Evolutionary conservation across 2,329 filamentous ascomycete genomes (phyloP).

Genomic region (Aspergillus aculeatus): DNA sequence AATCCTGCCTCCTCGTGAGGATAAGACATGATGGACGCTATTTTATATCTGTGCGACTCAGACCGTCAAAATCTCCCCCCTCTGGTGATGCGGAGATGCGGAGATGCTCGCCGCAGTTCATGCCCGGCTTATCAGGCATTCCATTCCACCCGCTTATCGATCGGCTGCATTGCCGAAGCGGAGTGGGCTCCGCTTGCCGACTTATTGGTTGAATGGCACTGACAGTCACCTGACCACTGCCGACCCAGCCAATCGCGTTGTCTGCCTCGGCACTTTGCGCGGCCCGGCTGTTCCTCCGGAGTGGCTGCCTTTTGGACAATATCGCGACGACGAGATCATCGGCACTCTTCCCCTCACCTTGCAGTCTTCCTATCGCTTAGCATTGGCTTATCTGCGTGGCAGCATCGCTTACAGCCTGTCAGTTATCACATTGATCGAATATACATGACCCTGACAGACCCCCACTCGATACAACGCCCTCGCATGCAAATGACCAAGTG

Average conservation of each 20-base stretch:
- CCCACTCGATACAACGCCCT: background rate
- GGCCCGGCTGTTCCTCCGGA: background rate
- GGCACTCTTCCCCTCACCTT: background rate
- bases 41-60: background rate
- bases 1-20: background rate
- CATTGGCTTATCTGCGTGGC: background rate
- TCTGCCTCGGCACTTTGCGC: conserved; percentile 13
- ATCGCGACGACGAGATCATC: background rate
- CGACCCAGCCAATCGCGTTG: conserved; percentile 27
- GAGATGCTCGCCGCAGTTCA: background rate
- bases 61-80: background rate
- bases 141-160: background rate
- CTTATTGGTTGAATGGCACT: background rate
- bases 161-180: background rate
- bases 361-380: background rate
- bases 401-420: background rate
- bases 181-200: no score
- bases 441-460: background rate
- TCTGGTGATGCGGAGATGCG: no score
- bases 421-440: background rate
- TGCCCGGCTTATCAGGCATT: background rate
- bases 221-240: conserved; percentile 13
- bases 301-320: background rate
- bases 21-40: background rate
- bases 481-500: background rate